Evolutionary conservation across 2,329 filamentous ascomycete species (phyloP).

Genomic region (Cercospora sesami): DNA sequence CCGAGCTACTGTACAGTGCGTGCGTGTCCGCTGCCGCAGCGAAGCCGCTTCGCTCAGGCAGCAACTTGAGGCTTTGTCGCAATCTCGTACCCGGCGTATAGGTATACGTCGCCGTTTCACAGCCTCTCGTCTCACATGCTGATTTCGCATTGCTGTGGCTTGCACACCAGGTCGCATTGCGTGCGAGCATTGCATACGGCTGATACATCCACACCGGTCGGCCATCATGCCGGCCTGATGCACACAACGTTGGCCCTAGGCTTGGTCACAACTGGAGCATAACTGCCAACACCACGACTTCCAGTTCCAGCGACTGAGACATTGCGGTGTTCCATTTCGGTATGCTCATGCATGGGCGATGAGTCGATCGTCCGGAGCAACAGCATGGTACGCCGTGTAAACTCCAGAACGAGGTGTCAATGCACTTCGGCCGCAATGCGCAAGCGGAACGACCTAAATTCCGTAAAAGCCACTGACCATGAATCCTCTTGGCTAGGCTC

Average conservation of each 20-base stretch:
- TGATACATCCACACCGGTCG: background rate
- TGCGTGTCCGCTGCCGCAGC: background rate
- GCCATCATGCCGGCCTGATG: background rate
- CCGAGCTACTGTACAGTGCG: background rate
- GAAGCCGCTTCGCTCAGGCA: background rate
- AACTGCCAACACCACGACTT: background rate
- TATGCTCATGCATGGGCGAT: background rate
- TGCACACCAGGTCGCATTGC: background rate
- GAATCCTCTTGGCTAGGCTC: background rate
- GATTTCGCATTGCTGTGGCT: background rate
- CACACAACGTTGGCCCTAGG: background rate
- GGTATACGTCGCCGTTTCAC: background rate
- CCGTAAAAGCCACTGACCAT: conserved; percentile 2
- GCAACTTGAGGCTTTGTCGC: background rate
- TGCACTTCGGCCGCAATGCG: conserved; percentile 1
- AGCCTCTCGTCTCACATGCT: background rate
- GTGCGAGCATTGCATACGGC: background rate
- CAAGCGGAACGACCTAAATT: conserved; percentile 6
- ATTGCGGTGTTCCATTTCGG: conserved; percentile 1
- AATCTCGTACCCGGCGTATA: background rate
- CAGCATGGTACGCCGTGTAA: background rate
- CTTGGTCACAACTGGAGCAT: background rate
- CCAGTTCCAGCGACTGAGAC: background rate
- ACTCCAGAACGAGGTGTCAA: conserved; percentile 2
- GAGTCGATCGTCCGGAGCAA: conserved; percentile 10